These are phyloP conservation scores for Magnolia sinica DNA, from an alignment of 164 flowering plant species.

Conservation along the genomic window DNA sequence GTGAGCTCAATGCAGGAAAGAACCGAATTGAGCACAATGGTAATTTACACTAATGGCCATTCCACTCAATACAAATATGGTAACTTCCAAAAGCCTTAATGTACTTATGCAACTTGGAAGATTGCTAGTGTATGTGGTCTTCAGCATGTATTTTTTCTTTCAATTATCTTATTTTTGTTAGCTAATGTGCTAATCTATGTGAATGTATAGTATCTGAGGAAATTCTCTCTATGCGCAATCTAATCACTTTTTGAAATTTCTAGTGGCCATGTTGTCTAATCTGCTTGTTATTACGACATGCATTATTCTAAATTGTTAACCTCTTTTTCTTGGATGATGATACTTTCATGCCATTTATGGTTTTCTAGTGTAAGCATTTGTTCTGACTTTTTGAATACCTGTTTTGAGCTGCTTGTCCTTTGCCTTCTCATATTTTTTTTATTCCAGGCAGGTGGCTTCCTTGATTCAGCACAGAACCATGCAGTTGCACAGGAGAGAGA, in stretches of 20 bases:
- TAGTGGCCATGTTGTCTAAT: not conserved
- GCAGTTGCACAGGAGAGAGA: slow-evolving; percentile 65
- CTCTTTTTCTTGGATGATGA: not conserved
- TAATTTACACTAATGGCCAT: too few species aligned
- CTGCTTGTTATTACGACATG: not conserved
- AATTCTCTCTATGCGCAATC: too few species aligned
- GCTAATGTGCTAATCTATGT: too few species aligned
- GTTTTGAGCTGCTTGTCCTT: slow-evolving; percentile 10
- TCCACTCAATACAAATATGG: too few species aligned
- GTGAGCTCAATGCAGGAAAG: too few species aligned
- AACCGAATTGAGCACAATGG: too few species aligned
- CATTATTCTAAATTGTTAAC: not conserved
- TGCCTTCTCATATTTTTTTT: slow-evolving; percentile 17
- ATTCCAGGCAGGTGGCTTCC: slow-evolving; percentile 90
- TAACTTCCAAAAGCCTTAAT: too few species aligned
- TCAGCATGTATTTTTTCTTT: too few species aligned
- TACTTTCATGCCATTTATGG: not conserved
- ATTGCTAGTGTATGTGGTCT: too few species aligned
- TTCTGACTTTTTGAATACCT: slow-evolving; percentile 1
- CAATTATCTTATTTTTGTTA: too few species aligned
- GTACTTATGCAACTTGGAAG: too few species aligned
- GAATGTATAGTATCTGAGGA: too few species aligned
- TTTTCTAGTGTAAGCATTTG: not conserved
- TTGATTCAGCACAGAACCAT: slow-evolving; percentile 64
- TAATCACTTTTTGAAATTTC: not conserved